Conservation (phyloP, 306 rosid species). For the Echinosophora koreensis region DNA sequence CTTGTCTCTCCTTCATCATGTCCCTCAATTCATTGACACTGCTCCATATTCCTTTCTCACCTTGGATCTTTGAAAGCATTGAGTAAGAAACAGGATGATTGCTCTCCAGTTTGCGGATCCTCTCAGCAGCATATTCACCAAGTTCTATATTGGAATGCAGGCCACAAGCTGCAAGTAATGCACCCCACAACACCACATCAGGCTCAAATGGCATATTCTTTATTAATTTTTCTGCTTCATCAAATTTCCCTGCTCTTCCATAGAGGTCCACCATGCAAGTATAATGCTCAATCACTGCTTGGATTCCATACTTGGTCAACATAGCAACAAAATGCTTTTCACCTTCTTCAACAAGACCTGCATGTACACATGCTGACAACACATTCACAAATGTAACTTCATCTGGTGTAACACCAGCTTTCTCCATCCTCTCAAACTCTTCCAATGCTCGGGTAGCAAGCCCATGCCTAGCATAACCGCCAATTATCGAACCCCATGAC, state of each 20-base stretch:
- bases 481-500: constrained; percentile 73
- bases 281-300: constrained; percentile 62
- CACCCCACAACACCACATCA: constrained; percentile 72
- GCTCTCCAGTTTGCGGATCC: constrained; percentile 54
- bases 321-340: constrained; percentile 53
- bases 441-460: constrained; percentile 57
- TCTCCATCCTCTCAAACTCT: constrained; percentile 55
- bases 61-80: constrained; percentile 64
- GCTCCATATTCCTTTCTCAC: constrained; percentile 68
- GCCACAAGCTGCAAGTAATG: constrained; percentile 69
- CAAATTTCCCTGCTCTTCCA: constrained; percentile 67
- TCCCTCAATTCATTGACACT: constrained; percentile 53
- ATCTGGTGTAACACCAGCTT: constrained; percentile 55
- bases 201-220: constrained; percentile 68
- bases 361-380: constrained; percentile 74
- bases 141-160: constrained; percentile 67
- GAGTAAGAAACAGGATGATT: constrained; percentile 62
- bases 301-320: constrained; percentile 49
- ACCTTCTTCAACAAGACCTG: constrained; percentile 67
- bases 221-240: constrained; percentile 60
- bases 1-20: constrained; percentile 52
- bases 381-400: constrained; percentile 66
- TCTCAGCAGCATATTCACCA: constrained; percentile 61
- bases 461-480: constrained; percentile 72
- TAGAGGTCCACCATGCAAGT: constrained; percentile 85